These are phyloP conservation scores for Leccinellum rugosiceps DNA, from an alignment of 768 basidiomycete genomes.

Conservation along the genomic window DNA sequence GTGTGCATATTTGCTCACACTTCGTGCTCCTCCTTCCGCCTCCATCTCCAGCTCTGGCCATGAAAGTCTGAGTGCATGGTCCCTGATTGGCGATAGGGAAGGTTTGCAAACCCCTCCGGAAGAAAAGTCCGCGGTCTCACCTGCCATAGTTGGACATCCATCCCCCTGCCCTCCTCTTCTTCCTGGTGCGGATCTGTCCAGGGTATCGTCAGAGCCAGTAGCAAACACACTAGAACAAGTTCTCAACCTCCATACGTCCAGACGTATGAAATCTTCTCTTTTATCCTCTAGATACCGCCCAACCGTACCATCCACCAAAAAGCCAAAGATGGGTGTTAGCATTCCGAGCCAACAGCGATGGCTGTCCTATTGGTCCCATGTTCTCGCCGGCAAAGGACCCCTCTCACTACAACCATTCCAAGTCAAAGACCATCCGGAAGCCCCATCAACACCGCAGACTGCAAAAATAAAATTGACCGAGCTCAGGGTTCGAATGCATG, in stretches of 20 bases:
- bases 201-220: constrained; percentile 15
- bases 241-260: constrained; percentile 65
- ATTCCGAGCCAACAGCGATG: constrained; percentile 82
- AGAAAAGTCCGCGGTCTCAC: background rate
- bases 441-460: constrained; percentile 3
- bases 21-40: constrained; percentile 45
- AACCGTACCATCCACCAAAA: constrained; percentile 23
- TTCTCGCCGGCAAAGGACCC: constrained; percentile 57
- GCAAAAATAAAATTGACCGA: constrained; percentile 55
- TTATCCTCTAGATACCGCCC: background rate
- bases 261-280: constrained; percentile 54
- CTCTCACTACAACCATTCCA: constrained; percentile 42
- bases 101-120: constrained; percentile 10
- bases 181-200: constrained; percentile 6
- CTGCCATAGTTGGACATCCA: background rate
- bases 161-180: background rate
- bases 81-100: constrained; percentile 21
- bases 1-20: constrained; percentile 74
- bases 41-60: constrained; percentile 13
- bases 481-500: constrained; percentile 59
- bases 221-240: constrained; percentile 48
- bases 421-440: background rate
- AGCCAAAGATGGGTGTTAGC: constrained; percentile 60
- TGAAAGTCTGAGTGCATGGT: constrained; percentile 20
- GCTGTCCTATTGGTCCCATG: constrained; percentile 72